Evolutionary conservation across 306 rosid genomes (phyloP), one percentile per base, ranked within the genome.

Genomic region (Gastrolobium villosum): DNA sequence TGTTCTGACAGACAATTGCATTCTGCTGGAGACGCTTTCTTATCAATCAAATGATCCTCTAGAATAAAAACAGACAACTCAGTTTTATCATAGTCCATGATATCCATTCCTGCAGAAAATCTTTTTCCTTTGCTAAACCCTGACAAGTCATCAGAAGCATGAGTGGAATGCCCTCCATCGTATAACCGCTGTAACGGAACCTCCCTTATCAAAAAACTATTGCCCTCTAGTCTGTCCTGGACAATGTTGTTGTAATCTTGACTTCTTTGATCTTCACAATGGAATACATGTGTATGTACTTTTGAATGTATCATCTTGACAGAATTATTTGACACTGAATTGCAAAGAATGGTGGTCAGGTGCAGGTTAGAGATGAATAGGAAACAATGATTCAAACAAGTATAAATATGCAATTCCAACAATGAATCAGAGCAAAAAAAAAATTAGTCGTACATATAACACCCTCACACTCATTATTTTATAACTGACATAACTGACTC

Each of bases 41-140:
- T 77, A 79, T 87, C 89, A 36, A 81, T 49, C 78, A 90, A 31
- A 53, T 75, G 64, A 77, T 91, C 92, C 81, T 88, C 94, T 48
- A 88, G 97, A 81, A 91, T 83, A 82, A 94, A 94, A 52, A 83
- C 89, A 79, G 87, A 97, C 6, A 94, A 61, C 75, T 94, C 97
- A 7, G 97, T 96, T 6, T 83, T 49, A 50, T 88, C 90, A 54
- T 83, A 70, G 74, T 88, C 92, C 83, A 34, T 65, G 0, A 84
- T 66, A 56, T 74, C 82, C 43, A 76, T 75, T 55, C 48, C 52
- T 14, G 70, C 31, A 30, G 63, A 54, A 44, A 64, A 72, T 11
- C 39, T 85, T 43, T 70, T 87, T 78, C 81, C 69, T 59, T 44
- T 72, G 52, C 56, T 65, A 26, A 52, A 79, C 15, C 26, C 44